Evolutionary conservation across 148 eudicot species (phyloP).

Genomic region (Suaeda aralocaspica): DNA sequence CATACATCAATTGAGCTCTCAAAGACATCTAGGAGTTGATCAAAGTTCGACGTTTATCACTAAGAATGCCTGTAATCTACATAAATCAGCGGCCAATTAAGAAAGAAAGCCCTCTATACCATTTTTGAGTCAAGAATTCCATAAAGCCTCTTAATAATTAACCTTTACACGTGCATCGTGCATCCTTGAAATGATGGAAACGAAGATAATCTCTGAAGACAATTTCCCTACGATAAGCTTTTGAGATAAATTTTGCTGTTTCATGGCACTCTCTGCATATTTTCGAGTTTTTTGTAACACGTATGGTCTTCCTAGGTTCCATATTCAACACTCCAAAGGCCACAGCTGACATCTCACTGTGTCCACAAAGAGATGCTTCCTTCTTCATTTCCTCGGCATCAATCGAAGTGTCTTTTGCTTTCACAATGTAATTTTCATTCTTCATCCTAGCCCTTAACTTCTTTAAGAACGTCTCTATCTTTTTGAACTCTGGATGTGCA

Average conservation of each 20-base stretch:
- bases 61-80: neutral
- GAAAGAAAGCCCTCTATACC: neutral
- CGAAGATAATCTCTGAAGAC: slow-evolving; percentile 43
- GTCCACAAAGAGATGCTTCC: slow-evolving; percentile 39
- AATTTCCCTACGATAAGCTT: slow-evolving; percentile 34
- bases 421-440: slow-evolving; percentile 24
- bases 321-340: slow-evolving; percentile 46
- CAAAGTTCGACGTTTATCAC: too few species aligned
- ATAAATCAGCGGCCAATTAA: neutral
- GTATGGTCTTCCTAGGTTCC: slow-evolving; percentile 37
- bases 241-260: slow-evolving; percentile 45
- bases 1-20: too few species aligned
- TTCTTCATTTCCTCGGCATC: slow-evolving; percentile 36
- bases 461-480: slow-evolving; percentile 33
- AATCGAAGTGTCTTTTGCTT: slow-evolving; percentile 24
- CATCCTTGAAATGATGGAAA: slow-evolving; percentile 58
- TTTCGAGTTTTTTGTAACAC: slow-evolving; percentile 49
- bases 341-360: slow-evolving; percentile 51
- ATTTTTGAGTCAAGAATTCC: neutral
- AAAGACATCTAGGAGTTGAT: too few species aligned
- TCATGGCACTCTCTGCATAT: slow-evolving; percentile 61
- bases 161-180: slow-evolving; percentile 52
- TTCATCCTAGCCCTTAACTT: slow-evolving; percentile 33
- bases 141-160: slow-evolving; percentile 21
- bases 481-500: slow-evolving; percentile 37